Conservation (phyloP, 2,329 filamentous ascomycete species). For the Hypoxylon sp. region DNA sequence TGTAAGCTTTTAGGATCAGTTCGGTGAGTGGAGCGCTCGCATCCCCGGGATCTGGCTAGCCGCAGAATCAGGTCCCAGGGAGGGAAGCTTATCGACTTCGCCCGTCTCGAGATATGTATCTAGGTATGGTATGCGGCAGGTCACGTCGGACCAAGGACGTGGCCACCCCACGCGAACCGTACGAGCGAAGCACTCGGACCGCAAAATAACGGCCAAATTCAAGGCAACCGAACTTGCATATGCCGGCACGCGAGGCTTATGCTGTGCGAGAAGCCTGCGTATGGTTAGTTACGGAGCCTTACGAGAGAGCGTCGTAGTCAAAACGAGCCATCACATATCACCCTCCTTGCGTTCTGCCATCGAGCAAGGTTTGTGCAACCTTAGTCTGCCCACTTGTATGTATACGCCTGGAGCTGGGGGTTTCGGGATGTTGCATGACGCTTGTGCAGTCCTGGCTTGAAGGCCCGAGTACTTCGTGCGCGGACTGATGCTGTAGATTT, state of each 20-base stretch:
- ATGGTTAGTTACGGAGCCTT: slow-evolving; percentile 33
- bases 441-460: not conserved
- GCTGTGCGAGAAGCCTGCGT: slow-evolving; percentile 11
- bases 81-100: slow-evolving; percentile 2
- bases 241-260: slow-evolving; percentile 31
- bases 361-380: not conserved
- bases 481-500: no score
- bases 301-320: slow-evolving; percentile 9
- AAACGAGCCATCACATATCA: slow-evolving; percentile 6
- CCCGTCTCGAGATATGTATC: slow-evolving; percentile 11
- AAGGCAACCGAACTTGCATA: slow-evolving; percentile 7
- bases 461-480: no score
- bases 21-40: slow-evolving; percentile 2
- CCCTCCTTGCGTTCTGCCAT: not conserved
- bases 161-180: no score
- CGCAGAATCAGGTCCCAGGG: slow-evolving; percentile 33
- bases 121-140: slow-evolving; percentile 7
- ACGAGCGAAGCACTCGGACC: no score
- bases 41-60: slow-evolving; percentile 34
- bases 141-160: slow-evolving; percentile 3
- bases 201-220: slow-evolving; percentile 4
- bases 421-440: slow-evolving; percentile 6
- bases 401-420: not conserved
- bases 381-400: not conserved
- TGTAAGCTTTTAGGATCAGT: not conserved